phyloP scores from a whole-genome alignment of 225 moss, liverwort and hornwort genomes.

The Antitrichia curtipendula region DNA sequence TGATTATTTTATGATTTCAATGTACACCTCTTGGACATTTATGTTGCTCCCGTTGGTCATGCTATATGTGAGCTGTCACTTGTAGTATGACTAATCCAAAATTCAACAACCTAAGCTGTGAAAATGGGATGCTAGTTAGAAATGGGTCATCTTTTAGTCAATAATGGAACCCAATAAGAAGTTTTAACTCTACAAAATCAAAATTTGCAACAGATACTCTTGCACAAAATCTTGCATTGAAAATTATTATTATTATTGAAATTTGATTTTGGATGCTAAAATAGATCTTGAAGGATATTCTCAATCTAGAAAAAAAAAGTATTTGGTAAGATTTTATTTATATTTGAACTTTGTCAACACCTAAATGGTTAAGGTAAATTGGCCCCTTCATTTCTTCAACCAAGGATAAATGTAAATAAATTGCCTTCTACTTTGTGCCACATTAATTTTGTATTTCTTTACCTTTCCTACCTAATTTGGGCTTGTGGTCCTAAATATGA shows the following conservation, averaged over 20 bases:
- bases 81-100: no score
- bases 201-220: background rate
- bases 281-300: background rate
- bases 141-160: no score
- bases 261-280: background rate
- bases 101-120: no score
- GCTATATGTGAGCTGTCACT: no score
- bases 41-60: no score
- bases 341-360: background rate
- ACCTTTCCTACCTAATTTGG: rapidly evolving
- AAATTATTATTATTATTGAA: background rate
- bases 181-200: background rate
- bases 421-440: rapidly evolving
- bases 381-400: rapidly evolving
- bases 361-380: rapidly evolving
- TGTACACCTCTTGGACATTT: no score
- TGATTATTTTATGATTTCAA: no score
- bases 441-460: background rate
- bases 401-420: background rate
- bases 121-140: no score
- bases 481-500: background rate
- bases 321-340: background rate
- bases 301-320: background rate
- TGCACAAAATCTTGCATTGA: background rate
- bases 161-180: background rate